phyloP scores from a whole-genome alignment of 306 rosid genomes.

The Cyclanthera cordifolia region DNA sequence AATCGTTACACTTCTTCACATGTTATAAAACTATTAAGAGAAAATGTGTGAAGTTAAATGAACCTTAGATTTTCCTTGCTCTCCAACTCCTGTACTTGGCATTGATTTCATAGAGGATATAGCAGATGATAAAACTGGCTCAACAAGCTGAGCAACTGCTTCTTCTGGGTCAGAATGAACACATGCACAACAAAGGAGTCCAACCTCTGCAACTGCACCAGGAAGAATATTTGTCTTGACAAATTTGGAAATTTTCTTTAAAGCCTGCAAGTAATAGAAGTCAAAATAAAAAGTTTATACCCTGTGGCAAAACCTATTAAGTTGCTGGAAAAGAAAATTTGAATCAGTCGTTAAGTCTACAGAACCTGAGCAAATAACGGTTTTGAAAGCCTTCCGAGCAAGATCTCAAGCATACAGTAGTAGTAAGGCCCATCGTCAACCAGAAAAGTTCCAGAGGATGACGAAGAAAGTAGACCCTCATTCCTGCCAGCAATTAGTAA shows the following conservation, averaged over 20 bases:
- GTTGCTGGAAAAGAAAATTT: not conserved
- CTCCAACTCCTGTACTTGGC: slow-evolving; percentile 79
- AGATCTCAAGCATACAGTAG: slow-evolving; percentile 85
- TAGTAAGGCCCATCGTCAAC: slow-evolving; percentile 96
- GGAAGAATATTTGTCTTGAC: slow-evolving; percentile 95
- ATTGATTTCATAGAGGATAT: slow-evolving; percentile 72
- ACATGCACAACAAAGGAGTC: slow-evolving; percentile 93
- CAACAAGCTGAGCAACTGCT: slow-evolving; percentile 69
- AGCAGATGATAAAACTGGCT: slow-evolving; percentile 69
- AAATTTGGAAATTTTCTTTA: slow-evolving; percentile 89
- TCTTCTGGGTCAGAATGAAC: slow-evolving; percentile 88
- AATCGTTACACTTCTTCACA: slow-evolving; percentile 17
- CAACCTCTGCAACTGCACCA: slow-evolving; percentile 97
- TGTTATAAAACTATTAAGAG: slow-evolving; percentile 16
- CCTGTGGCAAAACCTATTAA: not conserved
- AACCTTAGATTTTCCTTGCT: slow-evolving; percentile 64
- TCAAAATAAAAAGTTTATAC: slow-evolving; percentile 14
- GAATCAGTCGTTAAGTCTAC: slow-evolving; percentile 10
- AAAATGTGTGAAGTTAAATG: slow-evolving; percentile 21
- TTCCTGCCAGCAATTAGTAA: slow-evolving; percentile 46
- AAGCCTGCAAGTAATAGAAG: slow-evolving; percentile 43
- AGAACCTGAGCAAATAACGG: slow-evolving; percentile 70
- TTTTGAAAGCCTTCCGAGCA: slow-evolving; percentile 84
- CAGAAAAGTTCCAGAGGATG: slow-evolving; percentile 88
- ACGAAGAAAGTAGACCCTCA: slow-evolving; percentile 80